These are phyloP conservation scores for Pleurostoma richardsiae DNA, from an alignment of 2,329 filamentous ascomycete species.

Conservation along the genomic window DNA sequence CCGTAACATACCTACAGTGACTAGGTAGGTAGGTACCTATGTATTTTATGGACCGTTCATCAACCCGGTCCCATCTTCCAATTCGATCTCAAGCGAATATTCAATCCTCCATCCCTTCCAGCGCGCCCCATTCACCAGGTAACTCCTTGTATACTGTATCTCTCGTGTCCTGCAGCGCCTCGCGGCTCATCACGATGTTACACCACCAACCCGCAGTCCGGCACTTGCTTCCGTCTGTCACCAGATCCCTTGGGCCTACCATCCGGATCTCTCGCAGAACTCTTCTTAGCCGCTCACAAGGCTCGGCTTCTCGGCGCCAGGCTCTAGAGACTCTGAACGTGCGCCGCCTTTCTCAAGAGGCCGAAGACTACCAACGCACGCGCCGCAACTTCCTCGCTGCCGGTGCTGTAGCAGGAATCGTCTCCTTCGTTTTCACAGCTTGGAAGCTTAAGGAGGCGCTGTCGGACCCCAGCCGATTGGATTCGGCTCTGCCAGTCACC, in stretches of 20 bases:
- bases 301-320: conserved; percentile 17
- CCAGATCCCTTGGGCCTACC: background rate
- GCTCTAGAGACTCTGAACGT: conserved; percentile 46
- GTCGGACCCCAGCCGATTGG: conserved; percentile 25
- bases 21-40: too few relatives aligned
- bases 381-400: conserved; percentile 46
- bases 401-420: conserved; percentile 42
- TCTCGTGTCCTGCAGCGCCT: background rate
- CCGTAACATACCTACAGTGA: too few relatives aligned
- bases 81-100: too few relatives aligned
- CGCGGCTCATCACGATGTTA: conserved; percentile 19
- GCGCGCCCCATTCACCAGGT: too few relatives aligned
- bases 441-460: conserved; percentile 43
- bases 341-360: conserved; percentile 37
- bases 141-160: too few relatives aligned
- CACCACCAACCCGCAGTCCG: conserved; percentile 16
- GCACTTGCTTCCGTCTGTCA: conserved; percentile 14
- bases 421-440: conserved; percentile 45
- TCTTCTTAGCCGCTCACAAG: conserved; percentile 19
- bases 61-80: too few relatives aligned
- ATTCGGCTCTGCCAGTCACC: conserved; percentile 35
- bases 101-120: too few relatives aligned
- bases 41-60: too few relatives aligned
- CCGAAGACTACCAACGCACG: conserved; percentile 44
- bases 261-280: conserved; percentile 21